Percentiles rank a stretch among this genome's conserved stretches.
Evolutionary conservation across 2,329 filamentous ascomycete species (phyloP).

Genomic region (Tolypocladium ovalisporum): DNA sequence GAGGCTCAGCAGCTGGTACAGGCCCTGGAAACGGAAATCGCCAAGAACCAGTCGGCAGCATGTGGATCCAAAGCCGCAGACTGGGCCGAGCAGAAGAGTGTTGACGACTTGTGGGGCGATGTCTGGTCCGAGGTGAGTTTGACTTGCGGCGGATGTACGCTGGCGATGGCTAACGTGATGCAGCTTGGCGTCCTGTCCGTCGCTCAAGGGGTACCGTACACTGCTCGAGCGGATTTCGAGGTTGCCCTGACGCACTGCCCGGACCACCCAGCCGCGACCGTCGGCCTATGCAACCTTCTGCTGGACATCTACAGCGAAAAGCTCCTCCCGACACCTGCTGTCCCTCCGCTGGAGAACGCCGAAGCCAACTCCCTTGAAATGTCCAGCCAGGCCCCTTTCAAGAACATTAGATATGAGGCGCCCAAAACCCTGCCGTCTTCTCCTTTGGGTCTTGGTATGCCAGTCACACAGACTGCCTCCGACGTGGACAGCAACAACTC

Average conservation of each 20-base stretch:
- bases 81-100: slow-evolving; percentile 72
- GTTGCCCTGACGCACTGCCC: slow-evolving; percentile 67
- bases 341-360: slow-evolving; percentile 28
- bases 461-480: slow-evolving; percentile 9
- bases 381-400: background rate
- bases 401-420: background rate
- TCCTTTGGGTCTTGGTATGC: slow-evolving; percentile 34
- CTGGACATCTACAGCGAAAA: slow-evolving; percentile 72
- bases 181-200: slow-evolving; percentile 59
- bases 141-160: background rate
- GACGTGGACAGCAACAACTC: background rate
- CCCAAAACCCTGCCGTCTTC: slow-evolving; percentile 24
- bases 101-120: slow-evolving; percentile 78
- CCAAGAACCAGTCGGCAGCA: slow-evolving; percentile 50
- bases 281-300: slow-evolving; percentile 75
- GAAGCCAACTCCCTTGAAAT: slow-evolving; percentile 6
- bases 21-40: slow-evolving; percentile 55
- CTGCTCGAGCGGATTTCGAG: slow-evolving; percentile 71
- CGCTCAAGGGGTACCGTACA: slow-evolving; percentile 50
- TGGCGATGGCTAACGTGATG: slow-evolving; percentile 14
- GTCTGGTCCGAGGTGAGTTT: slow-evolving; percentile 65
- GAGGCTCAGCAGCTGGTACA: slow-evolving; percentile 74
- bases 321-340: slow-evolving; percentile 46
- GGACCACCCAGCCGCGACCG: slow-evolving; percentile 69
- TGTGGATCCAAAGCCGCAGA: slow-evolving; percentile 51